Base-by-base conservation (phyloP, 331 rosid species). In the Pyracantha coccinea region DNA sequence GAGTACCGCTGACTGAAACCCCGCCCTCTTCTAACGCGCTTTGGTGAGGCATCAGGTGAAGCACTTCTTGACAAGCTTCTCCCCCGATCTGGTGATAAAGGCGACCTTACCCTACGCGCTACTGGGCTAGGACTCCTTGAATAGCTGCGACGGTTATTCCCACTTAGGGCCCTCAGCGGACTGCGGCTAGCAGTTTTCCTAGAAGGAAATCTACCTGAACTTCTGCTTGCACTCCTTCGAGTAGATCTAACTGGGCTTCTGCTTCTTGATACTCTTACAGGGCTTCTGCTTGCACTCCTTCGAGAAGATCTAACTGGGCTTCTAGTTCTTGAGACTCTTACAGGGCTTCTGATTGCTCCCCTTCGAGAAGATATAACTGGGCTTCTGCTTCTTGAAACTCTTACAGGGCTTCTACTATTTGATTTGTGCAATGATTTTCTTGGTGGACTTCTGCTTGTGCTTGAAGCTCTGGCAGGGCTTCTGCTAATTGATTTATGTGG, bases 1-100 rank as follows among this genome's bases (percentile, higher is more conserved):
- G 98, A 94, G 83, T 91, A 94, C 10, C 90, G 86, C 79, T 94
- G 90, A 77, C 98, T 94, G 72, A 94, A 94, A 75, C 98, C 98
- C 57, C 97, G 90, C 63, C 98, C 98, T 80, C 97, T 89, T 77
- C 97, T 84, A 70, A 91, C 79, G 72, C 96, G 96, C 81, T 90
- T 91, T 68, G 96, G 98, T 25, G 97, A 89, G 10, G 75, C 88
- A 85, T 85, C 88, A 35, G 94, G 97, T 61, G 98, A 93, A 53
- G 71, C 86, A 61, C 98, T 94, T 86, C 92, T 91, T 2, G 98
- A 94, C 60, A 85, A 78, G 83, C 97, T 93, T 79, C 90, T 87
- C 47, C 82, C 86, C 61, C 89, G 84, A 74, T 79, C 85, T 32
- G 63, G 29, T 58, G 83, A 78, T 29, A 72, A 69, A 25, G 91